Evolutionary conservation across 495 filamentous ascomycete species (phyloP), one percentile per base, ranked within the genome.

Genomic region (Penicillium waksmanii): DNA sequence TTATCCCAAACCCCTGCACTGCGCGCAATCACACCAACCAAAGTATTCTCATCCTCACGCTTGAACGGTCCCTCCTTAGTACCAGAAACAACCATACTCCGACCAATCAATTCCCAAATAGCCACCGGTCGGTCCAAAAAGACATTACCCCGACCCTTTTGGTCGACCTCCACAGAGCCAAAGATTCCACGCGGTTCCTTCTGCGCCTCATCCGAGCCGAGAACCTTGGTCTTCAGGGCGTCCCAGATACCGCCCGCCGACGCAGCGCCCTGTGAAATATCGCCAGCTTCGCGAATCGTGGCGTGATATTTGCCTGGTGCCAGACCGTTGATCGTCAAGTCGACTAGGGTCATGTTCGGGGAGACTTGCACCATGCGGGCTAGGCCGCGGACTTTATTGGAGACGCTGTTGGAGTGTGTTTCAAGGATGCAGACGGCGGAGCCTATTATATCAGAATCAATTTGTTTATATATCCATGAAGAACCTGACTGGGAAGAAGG

Each of bases 1-100:
- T 98, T 98, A 72, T 97, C 93, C 95, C 95, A 98, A 53, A 96
- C 88, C 13, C 95, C 95, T 23, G 95, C 93, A 75, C 92, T 96
- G 68, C 95, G 80, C 44, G 95, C 95, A 71, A 98, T 90, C 52
- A 98, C 92, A 34, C 95, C 95, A 7, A 96, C 89, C 42, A 96
- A 76, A 33, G 92, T 94, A 68, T 96, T 86, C 51, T 85, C 80
- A 66, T 96, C 90, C 65, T 93, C 88, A 62, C 77, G 78, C 60
- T 85, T 71, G 68, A 86, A 85, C 51, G 77, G 75, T 3, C 73
- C 72, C 49, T 77, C 74, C 51, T 66, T 69, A 62, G 71, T 57
- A 57, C 79, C 85, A 17, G 89, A 86, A 25, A 97, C 84, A 25
- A 95, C 89, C 79, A 98, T 86, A 64, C 92, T 91, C 61, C 93